Conservation (phyloP, 352 stramenopile genomes). For the Bremia lactucae region DNA sequence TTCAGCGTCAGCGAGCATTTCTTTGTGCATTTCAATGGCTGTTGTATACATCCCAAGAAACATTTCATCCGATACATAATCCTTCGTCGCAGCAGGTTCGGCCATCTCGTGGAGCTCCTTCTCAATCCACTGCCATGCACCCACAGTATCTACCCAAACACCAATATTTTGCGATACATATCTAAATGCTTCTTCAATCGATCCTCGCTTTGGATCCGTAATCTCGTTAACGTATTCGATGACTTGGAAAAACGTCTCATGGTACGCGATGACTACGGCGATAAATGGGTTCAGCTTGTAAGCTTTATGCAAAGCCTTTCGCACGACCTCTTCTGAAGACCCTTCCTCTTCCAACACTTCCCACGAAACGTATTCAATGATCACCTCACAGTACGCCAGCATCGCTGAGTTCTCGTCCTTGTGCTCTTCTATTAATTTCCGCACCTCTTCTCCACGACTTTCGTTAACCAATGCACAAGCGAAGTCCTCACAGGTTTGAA, state of each 20-base stretch:
- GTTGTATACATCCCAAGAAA: conserved; percentile 84
- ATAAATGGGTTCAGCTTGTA: conserved; percentile 77
- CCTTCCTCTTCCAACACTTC: conserved; percentile 77
- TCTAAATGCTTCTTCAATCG: conserved; percentile 76
- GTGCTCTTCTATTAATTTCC: conserved; percentile 58
- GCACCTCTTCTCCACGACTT: conserved; percentile 58
- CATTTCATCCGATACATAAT: conserved; percentile 65
- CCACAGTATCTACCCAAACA: conserved; percentile 79
- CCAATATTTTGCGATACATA: conserved; percentile 75
- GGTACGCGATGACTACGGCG: conserved; percentile 62
- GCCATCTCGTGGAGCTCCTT: conserved; percentile 62
- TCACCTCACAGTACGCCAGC: conserved; percentile 72
- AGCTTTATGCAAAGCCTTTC: conserved; percentile 52
- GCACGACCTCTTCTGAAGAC: conserved; percentile 69
- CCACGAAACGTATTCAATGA: conserved; percentile 84
- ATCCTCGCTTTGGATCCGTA: conserved; percentile 47
- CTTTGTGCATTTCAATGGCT: conserved; percentile 79
- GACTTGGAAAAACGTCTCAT: conserved; percentile 72
- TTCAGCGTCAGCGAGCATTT: conserved; percentile 34
- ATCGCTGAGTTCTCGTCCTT: conserved; percentile 41
- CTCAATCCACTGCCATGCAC: conserved; percentile 67
- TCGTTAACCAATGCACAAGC: conserved; percentile 73
- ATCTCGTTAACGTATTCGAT: conserved; percentile 83
- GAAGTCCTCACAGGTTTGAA: conserved; percentile 56
- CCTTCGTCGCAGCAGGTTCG: conserved; percentile 33